Conservation (phyloP, 1,284 basidiomycete species). For the Garcileccinum viscosum region DNA sequence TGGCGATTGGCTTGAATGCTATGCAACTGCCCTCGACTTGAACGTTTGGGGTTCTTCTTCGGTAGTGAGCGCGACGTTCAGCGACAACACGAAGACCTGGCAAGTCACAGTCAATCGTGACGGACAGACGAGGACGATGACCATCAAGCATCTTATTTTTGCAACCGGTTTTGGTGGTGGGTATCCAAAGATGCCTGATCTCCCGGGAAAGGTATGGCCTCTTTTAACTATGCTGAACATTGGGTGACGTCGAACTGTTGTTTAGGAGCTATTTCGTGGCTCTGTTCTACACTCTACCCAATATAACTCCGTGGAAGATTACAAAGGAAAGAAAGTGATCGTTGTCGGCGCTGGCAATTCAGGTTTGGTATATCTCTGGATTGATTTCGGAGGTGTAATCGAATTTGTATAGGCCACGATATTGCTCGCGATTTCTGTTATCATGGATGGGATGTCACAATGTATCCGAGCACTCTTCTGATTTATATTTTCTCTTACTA, state of each 20-base stretch:
- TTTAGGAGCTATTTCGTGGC: constrained; percentile 32
- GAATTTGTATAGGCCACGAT: constrained; percentile 31
- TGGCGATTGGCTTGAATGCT: constrained; percentile 65
- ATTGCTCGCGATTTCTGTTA: constrained; percentile 34
- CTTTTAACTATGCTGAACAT: neutral
- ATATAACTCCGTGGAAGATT: constrained; percentile 40
- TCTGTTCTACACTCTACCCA: constrained; percentile 45
- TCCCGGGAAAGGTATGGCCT: constrained; percentile 28
- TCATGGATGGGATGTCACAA: constrained; percentile 30
- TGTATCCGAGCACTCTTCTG: constrained; percentile 18
- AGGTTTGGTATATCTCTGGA: constrained; percentile 27
- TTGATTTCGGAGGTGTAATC: neutral
- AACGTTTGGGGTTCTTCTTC: constrained; percentile 59
- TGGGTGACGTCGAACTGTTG: neutral
- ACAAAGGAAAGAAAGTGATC: constrained; percentile 33
- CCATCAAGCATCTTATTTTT: constrained; percentile 44
- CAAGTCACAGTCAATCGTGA: constrained; percentile 34
- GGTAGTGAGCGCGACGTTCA: constrained; percentile 42
- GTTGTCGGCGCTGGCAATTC: constrained; percentile 31
- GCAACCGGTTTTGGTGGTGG: constrained; percentile 48
- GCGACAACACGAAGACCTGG: constrained; percentile 41
- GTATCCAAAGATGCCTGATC: constrained; percentile 39
- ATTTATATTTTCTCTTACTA: neutral
- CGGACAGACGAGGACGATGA: constrained; percentile 33
- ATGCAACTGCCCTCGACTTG: constrained; percentile 58